These are phyloP conservation scores for Linnemannia hyalina DNA, from an alignment of 192 early-diverging fungal species.

Conservation along the genomic window DNA sequence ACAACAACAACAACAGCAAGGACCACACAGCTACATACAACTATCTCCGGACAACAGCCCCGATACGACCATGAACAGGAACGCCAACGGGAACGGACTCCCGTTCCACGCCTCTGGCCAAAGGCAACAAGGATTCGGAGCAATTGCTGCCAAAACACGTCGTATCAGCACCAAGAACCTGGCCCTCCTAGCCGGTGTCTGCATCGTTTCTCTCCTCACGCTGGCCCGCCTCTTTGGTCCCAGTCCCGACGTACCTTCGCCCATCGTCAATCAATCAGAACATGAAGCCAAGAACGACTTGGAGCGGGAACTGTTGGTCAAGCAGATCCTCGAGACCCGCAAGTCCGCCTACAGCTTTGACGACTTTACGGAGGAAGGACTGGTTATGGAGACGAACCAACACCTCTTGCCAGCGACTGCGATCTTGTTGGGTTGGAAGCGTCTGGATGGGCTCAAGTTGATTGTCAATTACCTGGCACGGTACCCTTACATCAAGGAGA, in stretches of 20 bases:
- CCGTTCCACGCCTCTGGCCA: conserved; percentile 6
- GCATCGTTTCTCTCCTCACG: conserved; percentile 16
- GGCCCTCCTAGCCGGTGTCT: conserved; percentile 3
- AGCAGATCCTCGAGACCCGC: conserved; percentile 10
- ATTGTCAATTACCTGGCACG: conserved; percentile 58
- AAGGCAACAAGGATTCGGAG: not conserved
- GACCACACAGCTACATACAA: not conserved
- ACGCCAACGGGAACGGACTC: conserved; percentile 3
- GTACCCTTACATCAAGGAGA: conserved; percentile 65
- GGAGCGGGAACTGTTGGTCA: not conserved
- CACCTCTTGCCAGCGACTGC: conserved; percentile 56
- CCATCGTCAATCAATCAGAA: not conserved
- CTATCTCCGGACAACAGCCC: not conserved
- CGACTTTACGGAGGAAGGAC: conserved; percentile 38
- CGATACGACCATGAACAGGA: conserved; percentile 13
- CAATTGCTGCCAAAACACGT: not conserved
- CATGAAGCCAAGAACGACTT: not conserved
- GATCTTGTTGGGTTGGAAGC: conserved; percentile 57
- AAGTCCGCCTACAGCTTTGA: conserved; percentile 25
- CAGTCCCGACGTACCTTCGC: not conserved
- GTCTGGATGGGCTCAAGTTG: conserved; percentile 38
- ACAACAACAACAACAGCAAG: not conserved
- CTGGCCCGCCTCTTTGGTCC: conserved; percentile 10
- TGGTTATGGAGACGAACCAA: conserved; percentile 13
- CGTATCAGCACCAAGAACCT: conserved; percentile 13